A percentile compares a stretch with the other conserved stretches of the same genome.
phyloP scores from a whole-genome alignment of 2,329 filamentous ascomycete genomes.

The Blumeria graminis region DNA sequence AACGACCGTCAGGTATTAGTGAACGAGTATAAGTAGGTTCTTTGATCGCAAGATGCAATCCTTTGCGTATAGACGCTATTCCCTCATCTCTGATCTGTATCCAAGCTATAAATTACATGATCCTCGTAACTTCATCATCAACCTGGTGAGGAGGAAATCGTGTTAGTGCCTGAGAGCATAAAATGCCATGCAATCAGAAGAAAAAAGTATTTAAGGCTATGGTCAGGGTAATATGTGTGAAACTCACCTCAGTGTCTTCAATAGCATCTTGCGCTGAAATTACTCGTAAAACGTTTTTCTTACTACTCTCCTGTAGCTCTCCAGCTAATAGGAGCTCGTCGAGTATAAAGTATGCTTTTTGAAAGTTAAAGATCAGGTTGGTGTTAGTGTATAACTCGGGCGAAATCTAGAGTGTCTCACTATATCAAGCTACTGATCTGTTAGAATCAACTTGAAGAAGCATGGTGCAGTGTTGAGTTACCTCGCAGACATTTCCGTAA shows the following conservation, averaged over 20 bases:
- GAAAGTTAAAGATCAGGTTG: slow-evolving; percentile 77
- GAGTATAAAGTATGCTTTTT: slow-evolving; percentile 97
- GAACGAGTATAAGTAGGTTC: neutral
- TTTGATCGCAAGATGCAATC: too few relatives aligned
- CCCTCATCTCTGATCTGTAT: neutral
- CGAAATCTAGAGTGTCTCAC: slow-evolving; percentile 4
- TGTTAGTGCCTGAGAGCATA: slow-evolving; percentile 27
- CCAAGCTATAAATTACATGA: slow-evolving; percentile 14
- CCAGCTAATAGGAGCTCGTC: slow-evolving; percentile 88
- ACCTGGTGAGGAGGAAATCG: slow-evolving; percentile 21
- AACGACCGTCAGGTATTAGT: slow-evolving; percentile 2
- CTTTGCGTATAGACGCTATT: too few relatives aligned
- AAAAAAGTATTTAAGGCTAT: too few relatives aligned
- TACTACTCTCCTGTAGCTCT: slow-evolving; percentile 96
- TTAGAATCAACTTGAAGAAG: slow-evolving; percentile 3
- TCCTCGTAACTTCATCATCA: slow-evolving; percentile 17
- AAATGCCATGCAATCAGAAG: too few relatives aligned
- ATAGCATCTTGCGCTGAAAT: slow-evolving; percentile 94
- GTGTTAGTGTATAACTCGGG: neutral
- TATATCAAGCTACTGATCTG: slow-evolving; percentile 9
- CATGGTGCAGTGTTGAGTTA: slow-evolving; percentile 17
- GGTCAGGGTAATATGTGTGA: slow-evolving; percentile 2
- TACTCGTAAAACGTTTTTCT: slow-evolving; percentile 91
- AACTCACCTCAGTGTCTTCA: slow-evolving; percentile 90
- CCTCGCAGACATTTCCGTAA: slow-evolving; percentile 97